These are phyloP conservation scores for Centrapalus pauciflorus DNA, from an alignment of 129 eudicot genomes.

Conservation along the genomic window DNA sequence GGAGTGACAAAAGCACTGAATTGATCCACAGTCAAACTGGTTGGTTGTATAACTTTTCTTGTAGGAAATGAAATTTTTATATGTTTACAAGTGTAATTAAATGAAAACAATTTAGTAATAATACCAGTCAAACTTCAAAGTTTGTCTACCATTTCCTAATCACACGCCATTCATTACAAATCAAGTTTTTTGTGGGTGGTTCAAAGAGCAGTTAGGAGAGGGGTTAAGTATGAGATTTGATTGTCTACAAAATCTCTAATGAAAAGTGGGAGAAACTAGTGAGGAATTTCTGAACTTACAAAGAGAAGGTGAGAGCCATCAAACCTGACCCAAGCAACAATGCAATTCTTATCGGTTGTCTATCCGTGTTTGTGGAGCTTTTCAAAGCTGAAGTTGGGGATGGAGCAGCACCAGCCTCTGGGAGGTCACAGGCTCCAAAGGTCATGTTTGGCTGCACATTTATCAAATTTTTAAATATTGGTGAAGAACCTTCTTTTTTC, in stretches of 20 bases:
- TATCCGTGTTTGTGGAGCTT: slow-evolving; percentile 13
- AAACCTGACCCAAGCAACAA: slow-evolving; percentile 25
- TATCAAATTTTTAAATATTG: not conserved
- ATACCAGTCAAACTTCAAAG: too few species aligned
- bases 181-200: not conserved
- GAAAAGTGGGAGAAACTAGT: slow-evolving; percentile 2
- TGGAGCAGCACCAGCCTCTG: slow-evolving; percentile 39
- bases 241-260: not conserved
- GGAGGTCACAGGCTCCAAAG: slow-evolving; percentile 51
- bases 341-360: too few species aligned
- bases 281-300: not conserved
- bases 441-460: slow-evolving; percentile 63
- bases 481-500: not conserved
- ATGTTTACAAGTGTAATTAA: too few species aligned
- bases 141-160: too few species aligned
- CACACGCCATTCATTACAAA: not conserved
- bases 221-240: too few species aligned
- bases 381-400: slow-evolving; percentile 15
- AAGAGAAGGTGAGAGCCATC: slow-evolving; percentile 13
- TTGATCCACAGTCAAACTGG: too few species aligned
- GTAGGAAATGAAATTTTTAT: too few species aligned
- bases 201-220: not conserved
- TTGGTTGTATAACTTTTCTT: too few species aligned
- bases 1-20: too few species aligned
- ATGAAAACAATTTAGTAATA: too few species aligned